Conservation (phyloP, 2,329 filamentous ascomycete species). For the Colletotrichum siamense region DNA sequence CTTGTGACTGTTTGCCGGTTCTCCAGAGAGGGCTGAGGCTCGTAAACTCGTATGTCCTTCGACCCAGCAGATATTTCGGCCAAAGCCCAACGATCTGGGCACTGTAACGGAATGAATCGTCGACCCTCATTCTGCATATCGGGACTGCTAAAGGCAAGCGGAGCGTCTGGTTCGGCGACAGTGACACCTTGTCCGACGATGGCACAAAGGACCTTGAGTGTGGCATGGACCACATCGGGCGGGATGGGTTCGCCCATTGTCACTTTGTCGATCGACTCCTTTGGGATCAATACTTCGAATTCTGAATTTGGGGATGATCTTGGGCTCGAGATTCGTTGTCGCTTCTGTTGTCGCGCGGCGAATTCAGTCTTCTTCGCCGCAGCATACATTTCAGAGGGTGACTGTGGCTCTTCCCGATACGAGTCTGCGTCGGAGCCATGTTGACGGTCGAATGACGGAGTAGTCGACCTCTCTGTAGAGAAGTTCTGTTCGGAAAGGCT, state of each 20-base stretch:
- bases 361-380: background rate
- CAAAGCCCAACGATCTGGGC: background rate
- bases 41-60: background rate
- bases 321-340: background rate
- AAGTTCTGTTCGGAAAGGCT: background rate
- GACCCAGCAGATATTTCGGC: accelerated
- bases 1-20: background rate
- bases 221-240: background rate
- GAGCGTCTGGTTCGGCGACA: background rate
- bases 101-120: background rate
- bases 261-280: background rate
- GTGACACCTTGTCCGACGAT: background rate
- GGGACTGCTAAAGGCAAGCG: accelerated
- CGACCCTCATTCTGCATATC: background rate
- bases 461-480: background rate
- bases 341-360: background rate
- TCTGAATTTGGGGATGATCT: background rate
- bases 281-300: background rate
- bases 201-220: background rate
- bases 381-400: background rate
- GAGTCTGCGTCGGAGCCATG: background rate
- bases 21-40: background rate
- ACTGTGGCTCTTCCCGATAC: background rate
- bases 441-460: background rate
- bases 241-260: background rate